Percentiles rank a stretch among this genome's conserved stretches.
phyloP scores from a whole-genome alignment of 2,329 filamentous ascomycete genomes.

The Venturiaceae sp. region DNA sequence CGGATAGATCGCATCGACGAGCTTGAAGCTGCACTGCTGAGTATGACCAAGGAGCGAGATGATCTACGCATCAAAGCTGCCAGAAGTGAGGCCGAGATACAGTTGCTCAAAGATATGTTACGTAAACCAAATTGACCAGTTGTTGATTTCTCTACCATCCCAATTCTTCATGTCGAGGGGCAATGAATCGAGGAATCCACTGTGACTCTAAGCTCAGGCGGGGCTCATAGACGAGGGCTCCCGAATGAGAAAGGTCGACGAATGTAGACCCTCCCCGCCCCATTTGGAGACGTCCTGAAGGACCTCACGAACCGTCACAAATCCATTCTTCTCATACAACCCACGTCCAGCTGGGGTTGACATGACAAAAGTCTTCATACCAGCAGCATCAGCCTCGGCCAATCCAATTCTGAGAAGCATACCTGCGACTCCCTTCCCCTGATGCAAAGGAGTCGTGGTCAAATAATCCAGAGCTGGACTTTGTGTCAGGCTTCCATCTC shows the following conservation, averaged over 20 bases:
- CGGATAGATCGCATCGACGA: conserved; percentile 55
- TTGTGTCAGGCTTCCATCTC: no score
- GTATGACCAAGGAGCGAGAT: conserved; percentile 52
- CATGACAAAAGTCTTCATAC: neutral
- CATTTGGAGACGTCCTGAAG: neutral
- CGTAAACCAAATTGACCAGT: neutral
- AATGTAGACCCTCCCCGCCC: neutral
- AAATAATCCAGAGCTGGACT: neutral
- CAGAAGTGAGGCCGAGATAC: conserved; percentile 54
- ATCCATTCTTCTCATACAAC: neutral
- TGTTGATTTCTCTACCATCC: no score
- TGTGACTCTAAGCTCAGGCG: no score
- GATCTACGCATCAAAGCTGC: conserved; percentile 53
- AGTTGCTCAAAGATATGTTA: conserved; percentile 43
- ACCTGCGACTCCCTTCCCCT: neutral
- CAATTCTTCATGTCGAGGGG: no score
- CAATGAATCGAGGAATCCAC: no score
- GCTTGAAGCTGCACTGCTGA: conserved; percentile 50
- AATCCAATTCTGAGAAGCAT: neutral
- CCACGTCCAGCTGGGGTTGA: neutral
- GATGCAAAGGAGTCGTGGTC: neutral
- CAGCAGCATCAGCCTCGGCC: neutral
- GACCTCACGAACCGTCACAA: neutral
- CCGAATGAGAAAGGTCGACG: no score
- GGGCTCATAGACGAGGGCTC: no score